Conservation (phyloP, 2,329 filamentous ascomycete genomes). For the Fusarium caatingaense region DNA sequence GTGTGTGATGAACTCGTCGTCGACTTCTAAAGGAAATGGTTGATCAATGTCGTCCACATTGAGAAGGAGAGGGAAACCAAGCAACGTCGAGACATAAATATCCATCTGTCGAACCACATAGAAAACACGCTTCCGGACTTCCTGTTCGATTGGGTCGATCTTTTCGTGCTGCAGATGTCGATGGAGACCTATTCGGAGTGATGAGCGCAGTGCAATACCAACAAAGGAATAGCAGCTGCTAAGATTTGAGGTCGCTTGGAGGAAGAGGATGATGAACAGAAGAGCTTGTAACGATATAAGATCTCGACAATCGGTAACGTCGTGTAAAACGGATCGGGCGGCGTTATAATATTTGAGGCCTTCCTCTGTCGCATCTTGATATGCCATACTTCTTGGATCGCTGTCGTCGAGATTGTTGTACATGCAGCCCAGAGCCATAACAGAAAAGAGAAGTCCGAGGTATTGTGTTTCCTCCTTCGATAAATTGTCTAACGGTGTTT, state of each 20-base stretch:
- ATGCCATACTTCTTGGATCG: slow-evolving; percentile 59
- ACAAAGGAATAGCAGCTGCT: slow-evolving; percentile 85
- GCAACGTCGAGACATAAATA: slow-evolving; percentile 74
- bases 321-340: slow-evolving; percentile 72
- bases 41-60: slow-evolving; percentile 75
- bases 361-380: slow-evolving; percentile 65
- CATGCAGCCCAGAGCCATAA: slow-evolving; percentile 78
- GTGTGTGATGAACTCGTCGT: slow-evolving; percentile 74
- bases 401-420: slow-evolving; percentile 70
- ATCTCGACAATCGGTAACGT: slow-evolving; percentile 77
- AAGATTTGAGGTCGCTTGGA: slow-evolving; percentile 82
- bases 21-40: slow-evolving; percentile 71
- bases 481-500: slow-evolving; percentile 71
- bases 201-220: slow-evolving; percentile 79
- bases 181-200: slow-evolving; percentile 82
- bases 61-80: slow-evolving; percentile 74
- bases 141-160: slow-evolving; percentile 71
- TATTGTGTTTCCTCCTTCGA: slow-evolving; percentile 74
- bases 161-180: slow-evolving; percentile 74
- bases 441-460: slow-evolving; percentile 76
- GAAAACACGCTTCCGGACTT: slow-evolving; percentile 73
- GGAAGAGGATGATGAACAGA: slow-evolving; percentile 82
- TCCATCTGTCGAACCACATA: slow-evolving; percentile 78
- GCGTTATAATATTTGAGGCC: slow-evolving; percentile 80
- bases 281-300: slow-evolving; percentile 79